phyloP scores from a whole-genome alignment of 176 grass and related monocot species.

The Bothriochloa decipiens region DNA sequence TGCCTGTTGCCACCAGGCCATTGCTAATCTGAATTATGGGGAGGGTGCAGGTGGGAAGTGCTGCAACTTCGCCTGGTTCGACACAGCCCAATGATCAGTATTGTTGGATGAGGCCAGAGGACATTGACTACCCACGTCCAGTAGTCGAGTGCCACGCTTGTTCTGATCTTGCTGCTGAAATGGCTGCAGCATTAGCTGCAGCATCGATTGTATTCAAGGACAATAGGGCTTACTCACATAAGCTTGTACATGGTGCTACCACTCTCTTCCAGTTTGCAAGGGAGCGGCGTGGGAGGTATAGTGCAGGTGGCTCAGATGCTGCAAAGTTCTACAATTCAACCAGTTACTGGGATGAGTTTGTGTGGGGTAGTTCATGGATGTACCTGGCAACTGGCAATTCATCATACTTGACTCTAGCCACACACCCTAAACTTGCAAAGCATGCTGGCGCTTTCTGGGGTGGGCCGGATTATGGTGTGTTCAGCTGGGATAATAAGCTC shows the following conservation, averaged over 20 bases:
- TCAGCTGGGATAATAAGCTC: slow-evolving; percentile 99
- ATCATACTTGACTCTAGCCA: slow-evolving; percentile 68
- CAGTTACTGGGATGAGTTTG: slow-evolving; percentile 82
- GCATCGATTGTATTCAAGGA: slow-evolving; percentile 99
- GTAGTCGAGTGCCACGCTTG: slow-evolving; percentile 71
- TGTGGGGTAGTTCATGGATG: slow-evolving; percentile 95
- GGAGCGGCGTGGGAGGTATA: slow-evolving; percentile 62
- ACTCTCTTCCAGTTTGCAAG: slow-evolving; percentile 85
- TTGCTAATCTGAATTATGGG: slow-evolving; percentile 35
- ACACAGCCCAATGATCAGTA: slow-evolving; percentile 77
- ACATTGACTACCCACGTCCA: slow-evolving; percentile 80
- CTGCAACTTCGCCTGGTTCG: slow-evolving; percentile 50
- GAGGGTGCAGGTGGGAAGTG: slow-evolving; percentile 65
- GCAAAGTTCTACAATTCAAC: slow-evolving; percentile 91
- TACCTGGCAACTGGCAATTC: slow-evolving; percentile 92
- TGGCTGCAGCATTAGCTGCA: slow-evolving; percentile 78
- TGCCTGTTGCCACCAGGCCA: slow-evolving; percentile 1
- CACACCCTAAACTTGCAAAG: slow-evolving; percentile 67
- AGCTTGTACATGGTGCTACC: slow-evolving; percentile 85
- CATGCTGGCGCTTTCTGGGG: slow-evolving; percentile 81
- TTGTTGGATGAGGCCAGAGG: slow-evolving; percentile 95
- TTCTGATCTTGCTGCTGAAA: slow-evolving; percentile 85
- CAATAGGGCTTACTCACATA: slow-evolving; percentile 88
- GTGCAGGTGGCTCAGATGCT: slow-evolving; percentile 57
- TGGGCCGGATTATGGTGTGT: slow-evolving; percentile 75